Percentiles rank a stretch among this genome's conserved stretches.
Conservation (phyloP, 495 filamentous ascomycete genomes). For the Penicillium daleae region DNA sequence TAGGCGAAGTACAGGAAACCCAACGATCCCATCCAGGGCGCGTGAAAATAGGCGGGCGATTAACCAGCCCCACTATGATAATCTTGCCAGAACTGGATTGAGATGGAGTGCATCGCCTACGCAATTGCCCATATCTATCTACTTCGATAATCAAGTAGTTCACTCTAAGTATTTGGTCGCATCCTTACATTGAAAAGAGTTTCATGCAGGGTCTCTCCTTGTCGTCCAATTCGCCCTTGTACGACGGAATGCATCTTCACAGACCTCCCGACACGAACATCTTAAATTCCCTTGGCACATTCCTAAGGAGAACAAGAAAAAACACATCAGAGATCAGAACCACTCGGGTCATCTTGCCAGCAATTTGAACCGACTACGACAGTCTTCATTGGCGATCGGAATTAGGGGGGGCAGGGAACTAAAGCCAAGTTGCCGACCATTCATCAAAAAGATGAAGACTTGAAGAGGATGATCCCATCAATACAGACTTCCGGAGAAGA, state of each 20-base stretch:
- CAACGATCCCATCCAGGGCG: background rate
- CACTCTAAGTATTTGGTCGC: background rate
- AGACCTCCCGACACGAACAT: background rate
- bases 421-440: no score
- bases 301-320: background rate
- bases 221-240: background rate
- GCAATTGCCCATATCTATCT: background rate
- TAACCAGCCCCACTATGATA: background rate
- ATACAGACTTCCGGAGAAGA: background rate
- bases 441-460: background rate
- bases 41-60: background rate
- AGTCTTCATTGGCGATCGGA: background rate
- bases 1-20: background rate
- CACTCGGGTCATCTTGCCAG: constrained; percentile 5
- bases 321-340: background rate
- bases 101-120: background rate
- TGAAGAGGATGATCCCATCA: background rate
- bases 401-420: background rate
- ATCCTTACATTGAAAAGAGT: constrained; percentile 9
- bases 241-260: constrained; percentile 7
- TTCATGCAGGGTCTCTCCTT: constrained; percentile 10
- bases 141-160: no score
- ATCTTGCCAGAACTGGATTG: background rate
- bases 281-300: background rate
- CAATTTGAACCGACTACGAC: background rate